phyloP scores from a whole-genome alignment of 2,329 filamentous ascomycete genomes.

The Colletotrichum eremochloae region DNA sequence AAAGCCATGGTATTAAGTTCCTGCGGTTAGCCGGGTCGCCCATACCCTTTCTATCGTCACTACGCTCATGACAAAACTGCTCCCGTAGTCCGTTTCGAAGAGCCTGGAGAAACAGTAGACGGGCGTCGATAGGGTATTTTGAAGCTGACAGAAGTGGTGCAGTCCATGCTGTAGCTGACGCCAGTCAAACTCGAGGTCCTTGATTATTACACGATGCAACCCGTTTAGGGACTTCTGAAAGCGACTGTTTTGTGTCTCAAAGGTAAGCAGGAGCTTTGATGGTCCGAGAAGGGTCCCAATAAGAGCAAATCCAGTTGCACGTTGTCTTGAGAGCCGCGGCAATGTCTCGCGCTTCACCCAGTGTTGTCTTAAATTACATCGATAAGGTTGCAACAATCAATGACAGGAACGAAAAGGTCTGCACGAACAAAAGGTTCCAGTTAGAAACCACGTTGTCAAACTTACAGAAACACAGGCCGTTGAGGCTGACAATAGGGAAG shows the following conservation, averaged over 20 bases:
- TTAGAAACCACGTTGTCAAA: neutral
- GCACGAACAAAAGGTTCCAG: neutral
- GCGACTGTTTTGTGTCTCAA: slow-evolving; percentile 23
- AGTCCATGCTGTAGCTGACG: too few species aligned
- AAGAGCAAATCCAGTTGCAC: slow-evolving; percentile 1
- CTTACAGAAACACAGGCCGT: neutral
- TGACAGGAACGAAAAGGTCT: neutral
- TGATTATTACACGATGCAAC: too few species aligned
- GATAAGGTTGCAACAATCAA: neutral
- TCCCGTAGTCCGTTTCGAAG: too few species aligned
- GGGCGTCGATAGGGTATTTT: too few species aligned
- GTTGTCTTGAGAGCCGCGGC: slow-evolving; percentile 1
- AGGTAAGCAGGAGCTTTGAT: slow-evolving; percentile 2
- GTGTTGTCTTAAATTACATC: neutral
- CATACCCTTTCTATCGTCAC: too few species aligned
- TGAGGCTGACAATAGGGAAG: neutral
- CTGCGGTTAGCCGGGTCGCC: too few species aligned
- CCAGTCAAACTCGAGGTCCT: too few species aligned
- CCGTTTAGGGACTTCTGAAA: slow-evolving; percentile 1
- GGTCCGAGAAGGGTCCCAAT: slow-evolving; percentile 18
- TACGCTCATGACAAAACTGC: too few species aligned
- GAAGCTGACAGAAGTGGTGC: too few species aligned
- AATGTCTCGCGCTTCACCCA: neutral
- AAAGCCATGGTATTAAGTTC: too few species aligned
- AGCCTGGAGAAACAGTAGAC: too few species aligned